Evolutionary conservation across 2,329 filamentous ascomycete genomes (phyloP), one percentile per base, ranked within the genome.

Genomic region (Verruconis gallopava): DNA sequence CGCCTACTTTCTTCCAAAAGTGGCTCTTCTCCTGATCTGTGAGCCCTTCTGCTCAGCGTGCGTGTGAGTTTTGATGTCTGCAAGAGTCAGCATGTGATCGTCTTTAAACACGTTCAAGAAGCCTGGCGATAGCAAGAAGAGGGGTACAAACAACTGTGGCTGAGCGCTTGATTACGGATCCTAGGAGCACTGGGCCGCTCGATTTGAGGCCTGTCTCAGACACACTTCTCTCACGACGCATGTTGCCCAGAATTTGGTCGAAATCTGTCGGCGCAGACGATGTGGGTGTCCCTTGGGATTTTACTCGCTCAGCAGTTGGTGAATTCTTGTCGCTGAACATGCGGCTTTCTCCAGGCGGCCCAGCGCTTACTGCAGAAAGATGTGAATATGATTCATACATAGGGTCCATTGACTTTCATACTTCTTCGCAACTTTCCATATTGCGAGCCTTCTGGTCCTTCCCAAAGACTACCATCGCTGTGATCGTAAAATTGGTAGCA

Each of bases 401-500:
- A n/a, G n/a, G n/a, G n/a, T n/a, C n/a, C n/a, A n/a, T n/a, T n/a
- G n/a, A n/a, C n/a, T n/a, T n/a, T 30, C 6, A 9, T 30, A 30
- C 25, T n/a, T 30, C 25, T 30, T 17, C 58, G 63, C 34, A 75
- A 58, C 1, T 55, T 55, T 14, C 72, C 72, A 48, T 72, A 74
- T 36, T 62, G 58, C 37, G 56, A 61, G 13, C 72, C 72, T 0
- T 69, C 64, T 1, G 63, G 63, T 25, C 69, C 65, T 50, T 72
- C 65, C 62, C 68, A 75, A 48, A 60, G 56, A 43, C 57, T 64
- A 36, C 71, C 72, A 36, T 67, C 60, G 18, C 54, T 45, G 42
- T 72, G 69, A 20, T 43, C 40, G 43, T 61, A 62, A 55, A 68
- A 75, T 15, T 66, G 71, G 56, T 74, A 74, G 40, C 61, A 56